Evolutionary conservation across 2,329 filamentous ascomycete species (phyloP).

Genomic region (Colletotrichum abscissum): DNA sequence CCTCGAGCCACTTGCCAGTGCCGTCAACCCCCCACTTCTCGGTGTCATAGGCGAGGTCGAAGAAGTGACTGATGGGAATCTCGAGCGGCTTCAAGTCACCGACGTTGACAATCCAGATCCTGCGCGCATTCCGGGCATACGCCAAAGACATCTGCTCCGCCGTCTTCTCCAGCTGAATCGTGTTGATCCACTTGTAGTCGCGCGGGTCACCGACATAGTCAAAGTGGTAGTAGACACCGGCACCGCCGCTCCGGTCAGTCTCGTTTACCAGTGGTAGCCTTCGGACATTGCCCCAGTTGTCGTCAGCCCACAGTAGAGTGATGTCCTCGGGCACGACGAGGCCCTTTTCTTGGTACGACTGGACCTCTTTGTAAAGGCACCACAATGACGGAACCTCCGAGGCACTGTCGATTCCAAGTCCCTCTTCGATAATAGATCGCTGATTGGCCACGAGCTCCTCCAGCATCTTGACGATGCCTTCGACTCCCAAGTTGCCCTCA

Average conservation of each 20-base stretch:
- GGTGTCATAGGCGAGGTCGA: constrained; percentile 76
- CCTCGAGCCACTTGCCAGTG: constrained; percentile 64
- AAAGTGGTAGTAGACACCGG: constrained; percentile 74
- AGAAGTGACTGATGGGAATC: constrained; percentile 74
- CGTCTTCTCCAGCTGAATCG: constrained; percentile 70
- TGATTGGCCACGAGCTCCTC: constrained; percentile 71
- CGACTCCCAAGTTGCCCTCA: constrained; percentile 59
- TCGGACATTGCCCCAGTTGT: constrained; percentile 76
- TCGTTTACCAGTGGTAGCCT: constrained; percentile 71
- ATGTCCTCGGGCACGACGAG: constrained; percentile 71
- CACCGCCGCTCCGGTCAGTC: constrained; percentile 68
- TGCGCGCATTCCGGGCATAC: constrained; percentile 66
- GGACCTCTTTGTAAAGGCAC: constrained; percentile 81
- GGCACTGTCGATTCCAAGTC: constrained; percentile 62
- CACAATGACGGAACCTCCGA: constrained; percentile 73
- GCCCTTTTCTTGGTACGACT: constrained; percentile 74
- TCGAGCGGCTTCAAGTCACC: constrained; percentile 74
- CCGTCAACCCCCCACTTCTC: constrained; percentile 66
- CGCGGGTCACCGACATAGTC: constrained; percentile 63
- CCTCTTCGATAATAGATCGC: constrained; percentile 65
- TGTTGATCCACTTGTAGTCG: constrained; percentile 72
- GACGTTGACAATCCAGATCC: constrained; percentile 76
- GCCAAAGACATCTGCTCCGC: constrained; percentile 71
- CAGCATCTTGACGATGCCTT: constrained; percentile 68
- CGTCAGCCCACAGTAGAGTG: constrained; percentile 76